phyloP scores from a whole-genome alignment of 2,329 filamentous ascomycete species.

The Orbilia blumenaviensis region DNA sequence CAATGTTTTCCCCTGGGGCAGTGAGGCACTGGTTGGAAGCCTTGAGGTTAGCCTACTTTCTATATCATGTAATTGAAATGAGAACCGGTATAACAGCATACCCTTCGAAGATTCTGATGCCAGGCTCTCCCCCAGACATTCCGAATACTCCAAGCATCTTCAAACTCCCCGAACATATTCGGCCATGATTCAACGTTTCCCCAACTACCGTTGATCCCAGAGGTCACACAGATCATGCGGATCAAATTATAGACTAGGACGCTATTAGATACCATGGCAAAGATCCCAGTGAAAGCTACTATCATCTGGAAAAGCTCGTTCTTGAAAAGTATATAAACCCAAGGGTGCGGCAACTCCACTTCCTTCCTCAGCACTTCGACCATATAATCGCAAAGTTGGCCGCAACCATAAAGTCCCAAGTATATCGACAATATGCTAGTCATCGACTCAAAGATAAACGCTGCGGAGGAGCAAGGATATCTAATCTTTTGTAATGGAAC shows the following conservation, averaged over 20 bases:
- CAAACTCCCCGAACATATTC: constrained; percentile 18
- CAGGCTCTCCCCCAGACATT: constrained; percentile 30
- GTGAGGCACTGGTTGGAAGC: neutral
- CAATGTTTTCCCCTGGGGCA: constrained; percentile 3
- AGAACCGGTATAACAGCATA: neutral
- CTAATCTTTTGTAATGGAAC: constrained; percentile 5
- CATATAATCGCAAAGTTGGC: constrained; percentile 23
- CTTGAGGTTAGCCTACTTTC: neutral
- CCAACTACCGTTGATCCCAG: constrained; percentile 7
- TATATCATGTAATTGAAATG: neutral
- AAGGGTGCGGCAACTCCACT: neutral
- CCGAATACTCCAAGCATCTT: constrained; percentile 27
- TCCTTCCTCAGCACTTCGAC: constrained; percentile 8
- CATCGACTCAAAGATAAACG: neutral
- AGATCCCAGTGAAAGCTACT: constrained; percentile 14
- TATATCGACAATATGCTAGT: constrained; percentile 11
- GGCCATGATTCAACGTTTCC: constrained; percentile 15
- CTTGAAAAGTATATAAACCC: constrained; percentile 19
- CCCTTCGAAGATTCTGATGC: constrained; percentile 31
- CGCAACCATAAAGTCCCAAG: constrained; percentile 1
- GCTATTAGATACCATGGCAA: constrained; percentile 25
- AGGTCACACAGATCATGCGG: constrained; percentile 7
- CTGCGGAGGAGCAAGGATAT: neutral
- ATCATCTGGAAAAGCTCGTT: constrained; percentile 7
- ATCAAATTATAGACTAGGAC: neutral